These are phyloP conservation scores for Termitomyces sp. DNA, from an alignment of 768 basidiomycete genomes.

Conservation along the genomic window DNA sequence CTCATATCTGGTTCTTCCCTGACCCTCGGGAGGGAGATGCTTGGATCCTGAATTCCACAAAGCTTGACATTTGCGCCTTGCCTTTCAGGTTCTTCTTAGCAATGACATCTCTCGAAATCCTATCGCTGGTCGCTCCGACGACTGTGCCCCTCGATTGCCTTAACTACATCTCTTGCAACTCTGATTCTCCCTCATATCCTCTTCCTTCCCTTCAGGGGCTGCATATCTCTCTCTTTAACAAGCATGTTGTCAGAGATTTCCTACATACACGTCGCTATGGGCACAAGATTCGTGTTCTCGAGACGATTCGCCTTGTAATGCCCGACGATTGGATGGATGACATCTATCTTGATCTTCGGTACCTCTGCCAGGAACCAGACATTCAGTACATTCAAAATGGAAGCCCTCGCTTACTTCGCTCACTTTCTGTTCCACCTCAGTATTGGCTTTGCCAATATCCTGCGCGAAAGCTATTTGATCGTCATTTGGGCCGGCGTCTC, in stretches of 20 bases:
- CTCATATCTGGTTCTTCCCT: constrained; percentile 3
- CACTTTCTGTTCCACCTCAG: not conserved
- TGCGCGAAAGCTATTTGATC: not conserved
- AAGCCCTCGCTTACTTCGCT: not conserved
- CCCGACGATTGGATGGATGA: not conserved
- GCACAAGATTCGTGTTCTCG: not conserved
- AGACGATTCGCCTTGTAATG: not conserved
- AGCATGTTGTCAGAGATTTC: constrained; percentile 4
- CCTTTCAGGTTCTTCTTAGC: constrained; percentile 4
- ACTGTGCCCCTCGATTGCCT: constrained; percentile 3
- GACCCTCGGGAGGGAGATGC: not conserved
- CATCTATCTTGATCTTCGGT: not conserved
- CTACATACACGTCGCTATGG: not conserved
- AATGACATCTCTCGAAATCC: constrained; percentile 4
- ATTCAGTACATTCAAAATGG: not conserved
- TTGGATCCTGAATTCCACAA: not conserved
- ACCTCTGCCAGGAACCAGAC: not conserved
- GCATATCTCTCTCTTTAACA: not conserved
- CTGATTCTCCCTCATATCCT: not conserved
- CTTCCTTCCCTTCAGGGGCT: not conserved
- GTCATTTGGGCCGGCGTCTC: not conserved
- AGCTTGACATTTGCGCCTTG: not conserved
- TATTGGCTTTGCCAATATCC: constrained; percentile 1
- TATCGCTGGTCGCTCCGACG: constrained; percentile 3
- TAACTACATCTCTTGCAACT: constrained; percentile 1